Conservation (phyloP, 306 rosid genomes). For the Dalbergia cochinchinensis region DNA sequence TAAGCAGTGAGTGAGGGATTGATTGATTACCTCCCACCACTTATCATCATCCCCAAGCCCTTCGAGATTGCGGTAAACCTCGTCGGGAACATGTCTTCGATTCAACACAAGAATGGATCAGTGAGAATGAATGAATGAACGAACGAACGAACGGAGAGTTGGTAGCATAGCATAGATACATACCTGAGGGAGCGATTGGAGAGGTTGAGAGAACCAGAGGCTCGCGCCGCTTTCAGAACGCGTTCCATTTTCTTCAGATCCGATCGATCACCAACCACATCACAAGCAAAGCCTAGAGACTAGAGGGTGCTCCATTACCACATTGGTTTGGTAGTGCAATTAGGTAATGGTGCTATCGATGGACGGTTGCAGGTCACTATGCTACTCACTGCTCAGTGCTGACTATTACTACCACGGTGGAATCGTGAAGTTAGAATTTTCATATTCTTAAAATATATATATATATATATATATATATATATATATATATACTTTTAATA, state of each 20-base stretch:
- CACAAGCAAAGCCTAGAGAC: too few relatives aligned
- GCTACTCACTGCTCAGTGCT: too few relatives aligned
- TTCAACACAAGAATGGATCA: neutral
- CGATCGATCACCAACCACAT: neutral
- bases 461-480: too few relatives aligned
- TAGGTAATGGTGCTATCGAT: too few relatives aligned
- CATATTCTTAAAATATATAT: too few relatives aligned
- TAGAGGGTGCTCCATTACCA: too few relatives aligned
- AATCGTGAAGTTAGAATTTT: too few relatives aligned
- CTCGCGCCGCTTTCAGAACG: conserved; percentile 81
- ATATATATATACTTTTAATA: too few relatives aligned
- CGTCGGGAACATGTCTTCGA: conserved; percentile 77
- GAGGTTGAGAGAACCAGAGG: conserved; percentile 96
- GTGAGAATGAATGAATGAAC: neutral
- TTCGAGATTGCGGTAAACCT: conserved; percentile 76
- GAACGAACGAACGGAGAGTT: neutral
- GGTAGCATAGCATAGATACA: neutral
- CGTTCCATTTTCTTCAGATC: conserved; percentile 76
- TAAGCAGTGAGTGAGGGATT: too few relatives aligned
- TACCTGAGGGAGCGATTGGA: conserved; percentile 91
- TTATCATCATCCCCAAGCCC: conserved; percentile 74
- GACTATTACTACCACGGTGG: too few relatives aligned
- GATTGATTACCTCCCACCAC: conserved; percentile 91
- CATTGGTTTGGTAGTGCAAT: too few relatives aligned
- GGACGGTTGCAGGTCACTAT: too few relatives aligned